A percentile compares a stretch with the other conserved stretches of the same genome.
Evolutionary conservation across 2,329 filamentous ascomycete genomes (phyloP).

Genomic region (Aspergillus niger): DNA sequence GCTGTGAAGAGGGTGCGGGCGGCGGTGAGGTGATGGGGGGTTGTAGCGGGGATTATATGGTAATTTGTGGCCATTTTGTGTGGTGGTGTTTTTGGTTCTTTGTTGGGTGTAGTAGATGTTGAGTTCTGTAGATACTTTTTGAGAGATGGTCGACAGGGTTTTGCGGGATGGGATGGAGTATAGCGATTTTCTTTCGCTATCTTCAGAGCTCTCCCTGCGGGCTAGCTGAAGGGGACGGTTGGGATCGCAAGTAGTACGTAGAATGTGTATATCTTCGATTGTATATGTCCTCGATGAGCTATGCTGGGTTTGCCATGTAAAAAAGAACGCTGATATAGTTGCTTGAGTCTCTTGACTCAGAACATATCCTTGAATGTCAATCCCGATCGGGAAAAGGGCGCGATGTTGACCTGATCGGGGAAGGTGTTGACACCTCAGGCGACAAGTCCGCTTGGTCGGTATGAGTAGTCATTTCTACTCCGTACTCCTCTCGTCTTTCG

Average conservation of each 20-base stretch:
- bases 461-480: no score
- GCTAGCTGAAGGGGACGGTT: no score
- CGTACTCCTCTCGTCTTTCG: background rate
- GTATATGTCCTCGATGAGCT: no score
- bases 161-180: no score
- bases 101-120: background rate
- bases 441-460: background rate
- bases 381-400: background rate
- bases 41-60: slow-evolving; percentile 41
- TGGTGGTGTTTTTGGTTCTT: background rate
- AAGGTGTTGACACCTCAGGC: background rate
- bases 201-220: no score
- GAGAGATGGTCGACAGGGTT: no score
- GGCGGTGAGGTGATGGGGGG: slow-evolving; percentile 44
- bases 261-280: no score
- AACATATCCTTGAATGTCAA: background rate
- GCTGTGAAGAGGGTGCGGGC: slow-evolving; percentile 48
- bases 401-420: background rate
- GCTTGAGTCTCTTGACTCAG: no score
- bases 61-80: slow-evolving; percentile 5
- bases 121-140: background rate
- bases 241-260: no score
- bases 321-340: no score
- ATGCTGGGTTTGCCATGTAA: no score
- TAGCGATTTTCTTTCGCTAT: no score